Percentiles rank a stretch among this genome's conserved stretches.
Evolutionary conservation across 2,329 filamentous ascomycete species (phyloP).

Genomic region (Colletotrichum plurivorum): DNA sequence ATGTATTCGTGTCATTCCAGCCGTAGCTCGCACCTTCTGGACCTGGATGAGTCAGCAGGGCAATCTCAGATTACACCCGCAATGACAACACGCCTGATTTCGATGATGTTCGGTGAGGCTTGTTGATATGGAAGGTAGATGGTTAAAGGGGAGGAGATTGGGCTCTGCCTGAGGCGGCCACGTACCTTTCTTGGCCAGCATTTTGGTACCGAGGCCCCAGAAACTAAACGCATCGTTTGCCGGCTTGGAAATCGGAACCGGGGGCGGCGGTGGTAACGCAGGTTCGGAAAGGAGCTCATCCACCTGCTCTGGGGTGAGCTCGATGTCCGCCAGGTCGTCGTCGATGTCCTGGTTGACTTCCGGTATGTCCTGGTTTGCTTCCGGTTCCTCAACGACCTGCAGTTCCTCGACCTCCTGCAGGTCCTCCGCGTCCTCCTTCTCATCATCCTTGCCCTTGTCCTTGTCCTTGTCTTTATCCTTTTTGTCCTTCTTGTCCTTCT

Average conservation of each 20-base stretch:
- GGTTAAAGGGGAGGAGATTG: conserved; percentile 39
- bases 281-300: conserved; percentile 56
- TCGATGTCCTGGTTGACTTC: conserved; percentile 38
- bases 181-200: conserved; percentile 55
- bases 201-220: conserved; percentile 67
- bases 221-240: conserved; percentile 66
- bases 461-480: conserved; percentile 48
- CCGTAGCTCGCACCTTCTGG: conserved; percentile 58
- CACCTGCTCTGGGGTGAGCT: conserved; percentile 59
- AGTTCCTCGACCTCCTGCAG: too few species aligned
- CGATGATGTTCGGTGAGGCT: conserved; percentile 26
- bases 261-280: conserved; percentile 18
- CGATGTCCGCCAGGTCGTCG: conserved; percentile 42
- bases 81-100: conserved; percentile 25
- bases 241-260: conserved; percentile 44
- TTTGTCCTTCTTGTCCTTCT: conserved; percentile 49
- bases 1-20: conserved; percentile 57
- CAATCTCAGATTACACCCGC: conserved; percentile 57
- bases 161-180: conserved; percentile 44
- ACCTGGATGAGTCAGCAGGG: conserved; percentile 65
- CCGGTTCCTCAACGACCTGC: conserved; percentile 19
- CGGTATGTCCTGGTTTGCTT: conserved; percentile 35
- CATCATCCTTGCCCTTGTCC: conserved; percentile 46
- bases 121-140: conserved; percentile 38
- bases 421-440: conserved; percentile 25